These are phyloP conservation scores for Neurospora africana DNA, from an alignment of 495 filamentous ascomycete genomes.

Conservation along the genomic window DNA sequence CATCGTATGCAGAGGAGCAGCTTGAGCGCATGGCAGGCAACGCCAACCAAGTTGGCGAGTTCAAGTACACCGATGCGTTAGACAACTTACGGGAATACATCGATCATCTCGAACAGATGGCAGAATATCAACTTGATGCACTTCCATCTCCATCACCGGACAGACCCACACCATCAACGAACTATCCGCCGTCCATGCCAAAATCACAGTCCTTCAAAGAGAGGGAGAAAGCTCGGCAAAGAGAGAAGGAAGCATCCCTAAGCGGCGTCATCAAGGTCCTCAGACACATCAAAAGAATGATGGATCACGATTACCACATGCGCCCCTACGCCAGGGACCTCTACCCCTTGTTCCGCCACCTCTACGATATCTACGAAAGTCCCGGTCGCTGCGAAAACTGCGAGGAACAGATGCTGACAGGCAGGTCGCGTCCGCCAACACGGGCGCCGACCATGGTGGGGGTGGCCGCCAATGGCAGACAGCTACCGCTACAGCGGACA, in stretches of 20 bases:
- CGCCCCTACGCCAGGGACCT: slow-evolving; percentile 20
- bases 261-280: slow-evolving; percentile 16
- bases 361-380: slow-evolving; percentile 15
- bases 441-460: background rate
- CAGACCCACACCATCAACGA: background rate
- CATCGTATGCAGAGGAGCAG: slow-evolving; percentile 18
- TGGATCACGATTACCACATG: slow-evolving; percentile 10
- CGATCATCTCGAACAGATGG: slow-evolving; percentile 5
- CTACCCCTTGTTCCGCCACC: slow-evolving; percentile 20
- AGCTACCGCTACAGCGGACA: background rate
- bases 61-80: slow-evolving; percentile 19
- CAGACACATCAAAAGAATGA: slow-evolving; percentile 18
- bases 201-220: background rate
- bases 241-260: slow-evolving; percentile 3
- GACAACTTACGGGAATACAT: slow-evolving; percentile 15
- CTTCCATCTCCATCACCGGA: background rate
- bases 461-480: background rate
- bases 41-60: slow-evolving; percentile 1
- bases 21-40: slow-evolving; percentile 1
- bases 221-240: background rate
- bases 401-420: slow-evolving; percentile 18
- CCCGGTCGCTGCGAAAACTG: slow-evolving; percentile 18
- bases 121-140: slow-evolving; percentile 6
- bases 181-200: background rate
- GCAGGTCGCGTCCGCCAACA: slow-evolving; percentile 1